phyloP scores from a whole-genome alignment of 2,329 filamentous ascomycete genomes.

The Chaetomium sp. region DNA sequence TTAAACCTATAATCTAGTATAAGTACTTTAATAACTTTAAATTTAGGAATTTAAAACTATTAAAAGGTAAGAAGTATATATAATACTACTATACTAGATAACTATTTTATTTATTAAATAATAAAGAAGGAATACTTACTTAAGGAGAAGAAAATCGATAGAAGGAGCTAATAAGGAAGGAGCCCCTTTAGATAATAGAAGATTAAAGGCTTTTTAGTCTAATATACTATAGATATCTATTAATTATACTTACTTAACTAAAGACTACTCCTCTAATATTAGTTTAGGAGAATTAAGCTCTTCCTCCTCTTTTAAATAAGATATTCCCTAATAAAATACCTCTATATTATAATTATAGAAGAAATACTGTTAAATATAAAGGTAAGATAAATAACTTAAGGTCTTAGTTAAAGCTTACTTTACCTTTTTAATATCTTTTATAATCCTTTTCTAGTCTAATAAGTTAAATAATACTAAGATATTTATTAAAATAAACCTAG shows the following conservation, averaged over 20 bases:
- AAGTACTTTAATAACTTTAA: too few relatives aligned
- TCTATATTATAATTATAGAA: neutral
- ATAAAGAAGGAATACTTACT: too few relatives aligned
- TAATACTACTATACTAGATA: too few relatives aligned
- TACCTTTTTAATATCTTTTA: neutral
- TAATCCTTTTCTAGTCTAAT: neutral
- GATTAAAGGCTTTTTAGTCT: neutral
- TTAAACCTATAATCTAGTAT: too few relatives aligned
- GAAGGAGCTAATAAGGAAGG: too few relatives aligned
- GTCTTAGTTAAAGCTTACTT: neutral
- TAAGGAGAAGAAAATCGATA: too few relatives aligned
- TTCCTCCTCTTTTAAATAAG: neutral
- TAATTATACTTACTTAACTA: neutral
- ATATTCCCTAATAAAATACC: neutral
- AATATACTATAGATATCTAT: neutral
- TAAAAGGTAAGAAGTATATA: too few relatives aligned
- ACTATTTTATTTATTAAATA: too few relatives aligned
- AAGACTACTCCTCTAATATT: neutral
- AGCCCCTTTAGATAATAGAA: too few relatives aligned
- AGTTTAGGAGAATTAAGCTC: neutral
- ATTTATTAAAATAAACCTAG: neutral
- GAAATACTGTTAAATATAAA: neutral
- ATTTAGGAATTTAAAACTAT: too few relatives aligned
- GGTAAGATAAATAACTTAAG: neutral
- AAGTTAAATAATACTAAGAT: neutral